These are phyloP conservation scores for Friedmanniomyces simplex DNA, from an alignment of 495 filamentous ascomycete genomes.

Conservation along the genomic window DNA sequence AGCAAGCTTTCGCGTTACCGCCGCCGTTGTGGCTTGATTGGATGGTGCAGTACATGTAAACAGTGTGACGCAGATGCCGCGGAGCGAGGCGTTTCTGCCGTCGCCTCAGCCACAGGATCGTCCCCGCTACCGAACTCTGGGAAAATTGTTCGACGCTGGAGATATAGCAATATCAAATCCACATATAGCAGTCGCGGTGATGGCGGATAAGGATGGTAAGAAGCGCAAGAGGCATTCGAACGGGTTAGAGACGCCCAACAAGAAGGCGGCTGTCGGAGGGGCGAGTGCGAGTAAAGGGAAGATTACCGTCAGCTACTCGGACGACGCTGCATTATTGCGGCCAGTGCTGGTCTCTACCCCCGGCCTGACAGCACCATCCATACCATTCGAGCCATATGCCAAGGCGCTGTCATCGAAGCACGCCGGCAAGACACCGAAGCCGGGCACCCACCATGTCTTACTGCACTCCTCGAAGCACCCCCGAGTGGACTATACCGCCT, in stretches of 20 bases:
- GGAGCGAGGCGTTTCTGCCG: too few relatives aligned
- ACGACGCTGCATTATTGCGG: neutral
- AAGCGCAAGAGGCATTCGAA: conserved; percentile 18
- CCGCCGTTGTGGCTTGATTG: too few relatives aligned
- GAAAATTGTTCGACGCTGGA: too few relatives aligned
- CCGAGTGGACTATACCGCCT: conserved; percentile 52
- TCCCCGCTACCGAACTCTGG: too few relatives aligned
- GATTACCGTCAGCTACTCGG: neutral
- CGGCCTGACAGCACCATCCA: conserved; percentile 5
- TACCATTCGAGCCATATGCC: conserved; percentile 13
- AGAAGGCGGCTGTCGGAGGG: neutral
- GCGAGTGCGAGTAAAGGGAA: too few relatives aligned
- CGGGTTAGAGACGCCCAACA: neutral
- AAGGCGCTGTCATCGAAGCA: conserved; percentile 20
- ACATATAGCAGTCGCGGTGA: too few relatives aligned
- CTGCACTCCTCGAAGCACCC: conserved; percentile 67
- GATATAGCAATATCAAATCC: too few relatives aligned
- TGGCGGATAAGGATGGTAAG: neutral
- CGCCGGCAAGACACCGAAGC: neutral
- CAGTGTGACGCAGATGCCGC: too few relatives aligned
- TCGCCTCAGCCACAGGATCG: too few relatives aligned
- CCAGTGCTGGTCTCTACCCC: conserved; percentile 10
- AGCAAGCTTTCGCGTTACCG: too few relatives aligned
- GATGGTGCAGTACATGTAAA: too few relatives aligned
- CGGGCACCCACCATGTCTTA: conserved; percentile 50